Base-by-base conservation (phyloP, 345 rosid genomes). In the Garcia nutans region DNA sequence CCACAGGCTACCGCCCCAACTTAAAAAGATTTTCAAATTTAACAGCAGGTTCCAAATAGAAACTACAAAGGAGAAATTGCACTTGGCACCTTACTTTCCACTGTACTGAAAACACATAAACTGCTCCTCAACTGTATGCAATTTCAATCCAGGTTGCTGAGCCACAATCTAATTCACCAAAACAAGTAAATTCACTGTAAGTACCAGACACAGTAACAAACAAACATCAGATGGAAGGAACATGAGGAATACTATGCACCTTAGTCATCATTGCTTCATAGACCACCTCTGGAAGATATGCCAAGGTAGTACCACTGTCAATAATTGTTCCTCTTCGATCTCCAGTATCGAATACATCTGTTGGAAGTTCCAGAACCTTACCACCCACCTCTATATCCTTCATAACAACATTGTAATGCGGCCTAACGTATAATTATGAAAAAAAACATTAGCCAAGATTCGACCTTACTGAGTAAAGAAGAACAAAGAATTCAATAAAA, bases 231-330 rank as follows among this genome's bases (percentile, higher is more conserved):
- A 64, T 6, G 28, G 20, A 52, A 15, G 19, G 50, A 57, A 58
- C 8, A 3, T 68, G 26, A 71, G 37, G 64, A 65, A 23, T 26
- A 42, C 11, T 11, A 60, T 16, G 64, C 64, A 91, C 99, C 89
- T 83, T 76, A 59, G 15, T 61, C 83, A 91, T 78, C 76, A 95
- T 1, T 23, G 88, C 71, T 31, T 89, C 79, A 77, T 89, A 91
- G 68, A 93, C 81, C 33, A 71, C 52, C 0, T 76, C 58, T 2
- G 99, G 97, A 68, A 95, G 88, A 88, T 93, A 95, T 66, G 93
- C 91, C 87, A 95, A 87, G 76, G 98, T 93, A 73, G 99, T 93
- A 75, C 99, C 99, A 79, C 98, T 95, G 76, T 95, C 99, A 49
- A 95, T 69, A 73, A 95, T 91, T 50, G 97, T 86, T 82, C 89